Percentiles rank a stretch among this genome's conserved stretches.
These are phyloP conservation scores for Spergularia azorica DNA, from an alignment of 179 eudicot species.

Conservation along the genomic window DNA sequence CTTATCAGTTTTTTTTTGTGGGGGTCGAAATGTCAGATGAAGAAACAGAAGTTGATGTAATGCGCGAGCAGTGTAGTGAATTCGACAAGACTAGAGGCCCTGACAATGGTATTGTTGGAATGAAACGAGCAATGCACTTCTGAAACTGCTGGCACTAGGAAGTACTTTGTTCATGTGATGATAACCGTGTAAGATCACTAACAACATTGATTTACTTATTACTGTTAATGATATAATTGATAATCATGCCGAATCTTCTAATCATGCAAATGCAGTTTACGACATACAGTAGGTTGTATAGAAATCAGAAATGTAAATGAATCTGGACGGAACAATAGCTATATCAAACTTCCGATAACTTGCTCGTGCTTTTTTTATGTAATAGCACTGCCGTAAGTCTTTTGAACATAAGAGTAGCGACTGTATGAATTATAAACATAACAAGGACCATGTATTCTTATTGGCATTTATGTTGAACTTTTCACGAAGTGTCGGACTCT, in stretches of 20 bases:
- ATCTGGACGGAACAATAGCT: no score
- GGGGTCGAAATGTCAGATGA: constrained; percentile 40
- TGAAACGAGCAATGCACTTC: constrained; percentile 37
- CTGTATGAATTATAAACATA: no score
- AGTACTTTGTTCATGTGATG: not conserved
- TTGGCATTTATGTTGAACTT: no score
- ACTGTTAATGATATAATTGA: not conserved
- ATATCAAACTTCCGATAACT: no score
- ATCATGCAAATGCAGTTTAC: no score
- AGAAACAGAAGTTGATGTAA: constrained; percentile 37
- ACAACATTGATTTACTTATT: not conserved
- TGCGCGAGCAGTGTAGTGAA: constrained; percentile 19
- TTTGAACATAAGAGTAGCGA: no score
- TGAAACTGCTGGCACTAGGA: not conserved
- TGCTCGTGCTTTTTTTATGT: no score
- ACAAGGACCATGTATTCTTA: no score
- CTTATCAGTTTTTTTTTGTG: not conserved
- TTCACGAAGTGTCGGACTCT: no score
- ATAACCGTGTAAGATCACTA: not conserved
- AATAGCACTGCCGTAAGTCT: no score
- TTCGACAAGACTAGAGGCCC: constrained; percentile 24
- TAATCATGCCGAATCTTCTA: not conserved
- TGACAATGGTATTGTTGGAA: constrained; percentile 33
- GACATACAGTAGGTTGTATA: no score
- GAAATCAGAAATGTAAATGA: no score